A percentile compares a stretch with the other conserved stretches of the same genome.
phyloP scores from a whole-genome alignment of 768 basidiomycete species.

The Suillus subaureus region DNA sequence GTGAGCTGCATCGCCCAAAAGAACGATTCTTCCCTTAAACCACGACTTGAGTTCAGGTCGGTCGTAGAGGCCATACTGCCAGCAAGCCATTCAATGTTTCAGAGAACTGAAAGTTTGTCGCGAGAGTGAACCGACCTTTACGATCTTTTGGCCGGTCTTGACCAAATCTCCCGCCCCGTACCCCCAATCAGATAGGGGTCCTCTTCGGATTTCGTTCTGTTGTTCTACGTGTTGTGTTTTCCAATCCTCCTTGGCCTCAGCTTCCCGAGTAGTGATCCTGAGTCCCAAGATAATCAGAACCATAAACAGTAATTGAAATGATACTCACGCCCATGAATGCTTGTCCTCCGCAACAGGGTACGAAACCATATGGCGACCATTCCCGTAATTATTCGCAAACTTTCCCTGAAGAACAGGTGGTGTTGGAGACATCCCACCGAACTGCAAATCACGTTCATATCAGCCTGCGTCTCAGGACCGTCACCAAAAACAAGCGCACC shows the following conservation, averaged over 20 bases:
- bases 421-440: conserved; percentile 36
- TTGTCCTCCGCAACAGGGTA: conserved; percentile 35
- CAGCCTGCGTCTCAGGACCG: background rate
- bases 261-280: conserved; percentile 24
- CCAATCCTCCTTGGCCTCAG: conserved; percentile 45
- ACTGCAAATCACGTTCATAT: conserved; percentile 23
- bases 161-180: conserved; percentile 23
- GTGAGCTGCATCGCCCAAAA: conserved; percentile 49
- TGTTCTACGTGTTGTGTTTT: conserved; percentile 35
- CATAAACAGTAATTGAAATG: background rate
- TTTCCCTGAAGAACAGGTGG: conserved; percentile 20
- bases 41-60: conserved; percentile 42
- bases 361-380: conserved; percentile 40
- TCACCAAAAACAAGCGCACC: conserved; percentile 22
- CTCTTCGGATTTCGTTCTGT: conserved; percentile 19
- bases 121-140: conserved; percentile 18
- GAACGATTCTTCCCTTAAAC: conserved; percentile 43
- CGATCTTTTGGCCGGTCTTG: conserved; percentile 14
- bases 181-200: conserved; percentile 20
- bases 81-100: background rate
- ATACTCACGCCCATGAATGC: conserved; percentile 41
- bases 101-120: conserved; percentile 4
- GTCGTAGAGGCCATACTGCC: conserved; percentile 46
- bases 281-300: background rate
- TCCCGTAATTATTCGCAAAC: conserved; percentile 36